phyloP scores from a whole-genome alignment of 164 flowering plant species.

The Annona squamosa region DNA sequence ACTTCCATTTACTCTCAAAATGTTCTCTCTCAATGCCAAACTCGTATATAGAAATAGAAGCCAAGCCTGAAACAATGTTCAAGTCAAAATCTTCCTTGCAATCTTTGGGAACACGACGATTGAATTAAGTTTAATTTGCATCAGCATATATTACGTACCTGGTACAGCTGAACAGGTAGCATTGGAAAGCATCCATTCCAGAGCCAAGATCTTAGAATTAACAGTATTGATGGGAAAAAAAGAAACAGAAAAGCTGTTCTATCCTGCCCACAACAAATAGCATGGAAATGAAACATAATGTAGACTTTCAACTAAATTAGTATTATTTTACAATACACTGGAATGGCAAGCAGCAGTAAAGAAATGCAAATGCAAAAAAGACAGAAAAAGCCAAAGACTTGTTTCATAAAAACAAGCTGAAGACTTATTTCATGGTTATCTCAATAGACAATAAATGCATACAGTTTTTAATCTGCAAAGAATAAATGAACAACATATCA shows the following conservation, averaged over 20 bases:
- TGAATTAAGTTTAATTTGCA: slow-evolving; percentile 8
- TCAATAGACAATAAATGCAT: too few relatives aligned
- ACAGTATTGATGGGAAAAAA: slow-evolving; percentile 63
- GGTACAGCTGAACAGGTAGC: slow-evolving; percentile 87
- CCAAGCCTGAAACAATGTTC: slow-evolving; percentile 62
- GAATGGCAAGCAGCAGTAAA: too few relatives aligned
- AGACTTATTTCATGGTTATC: too few relatives aligned
- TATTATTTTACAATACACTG: too few relatives aligned
- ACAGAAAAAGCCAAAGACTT: too few relatives aligned
- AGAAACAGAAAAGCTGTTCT: slow-evolving; percentile 81
- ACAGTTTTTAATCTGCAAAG: too few relatives aligned
- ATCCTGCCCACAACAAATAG: slow-evolving; percentile 49
- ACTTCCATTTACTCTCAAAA: slow-evolving; percentile 87
- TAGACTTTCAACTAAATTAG: not conserved
- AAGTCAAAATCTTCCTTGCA: not conserved
- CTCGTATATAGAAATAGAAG: slow-evolving; percentile 82
- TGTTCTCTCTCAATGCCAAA: slow-evolving; percentile 90
- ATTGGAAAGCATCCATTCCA: slow-evolving; percentile 96
- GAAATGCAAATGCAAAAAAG: too few relatives aligned
- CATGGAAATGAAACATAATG: not conserved
- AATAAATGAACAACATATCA: too few relatives aligned
- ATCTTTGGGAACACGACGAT: not conserved
- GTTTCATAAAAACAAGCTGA: too few relatives aligned
- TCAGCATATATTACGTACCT: slow-evolving; percentile 36
- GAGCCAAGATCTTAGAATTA: slow-evolving; percentile 51